phyloP scores from a whole-genome alignment of 257 asterid genomes.

The Primulina huaijiensis region DNA sequence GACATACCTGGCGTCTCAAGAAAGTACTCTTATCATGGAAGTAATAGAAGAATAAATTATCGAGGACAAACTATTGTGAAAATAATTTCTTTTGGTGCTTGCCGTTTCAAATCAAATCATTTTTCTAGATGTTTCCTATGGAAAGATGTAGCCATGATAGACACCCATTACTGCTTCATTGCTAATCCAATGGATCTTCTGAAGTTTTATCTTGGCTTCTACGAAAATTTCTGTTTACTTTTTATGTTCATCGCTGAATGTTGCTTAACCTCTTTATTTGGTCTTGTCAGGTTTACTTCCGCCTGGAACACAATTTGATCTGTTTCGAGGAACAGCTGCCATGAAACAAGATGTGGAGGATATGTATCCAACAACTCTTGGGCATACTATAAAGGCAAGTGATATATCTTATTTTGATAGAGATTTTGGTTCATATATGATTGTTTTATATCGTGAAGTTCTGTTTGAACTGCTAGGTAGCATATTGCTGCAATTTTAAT shows the following conservation, averaged over 20 bases:
- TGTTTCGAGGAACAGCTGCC: slow-evolving; percentile 96
- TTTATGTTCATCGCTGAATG: not conserved
- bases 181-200: slow-evolving; percentile 12
- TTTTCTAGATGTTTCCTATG: not conserved
- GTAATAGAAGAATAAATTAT: not conserved
- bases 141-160: not conserved
- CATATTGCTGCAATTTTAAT: not conserved
- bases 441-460: not conserved
- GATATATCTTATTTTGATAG: too few species aligned
- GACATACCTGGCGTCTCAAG: not conserved
- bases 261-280: slow-evolving; percentile 20
- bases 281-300: slow-evolving; percentile 76
- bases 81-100: not conserved
- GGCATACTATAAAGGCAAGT: too few species aligned
- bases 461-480: slow-evolving; percentile 1
- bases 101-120: not conserved
- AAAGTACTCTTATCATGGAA: slow-evolving; percentile 8
- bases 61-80: slow-evolving; percentile 13
- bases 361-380: slow-evolving; percentile 81
- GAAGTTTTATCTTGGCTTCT: slow-evolving; percentile 6
- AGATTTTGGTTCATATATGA: not conserved
- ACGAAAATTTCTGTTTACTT: slow-evolving; percentile 13
- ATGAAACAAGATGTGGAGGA: slow-evolving; percentile 99
- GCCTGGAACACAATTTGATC: slow-evolving; percentile 97
- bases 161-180: slow-evolving; percentile 2